Evolutionary conservation across 2,329 filamentous ascomycete genomes (phyloP).

Genomic region (Fusarium algeriense): DNA sequence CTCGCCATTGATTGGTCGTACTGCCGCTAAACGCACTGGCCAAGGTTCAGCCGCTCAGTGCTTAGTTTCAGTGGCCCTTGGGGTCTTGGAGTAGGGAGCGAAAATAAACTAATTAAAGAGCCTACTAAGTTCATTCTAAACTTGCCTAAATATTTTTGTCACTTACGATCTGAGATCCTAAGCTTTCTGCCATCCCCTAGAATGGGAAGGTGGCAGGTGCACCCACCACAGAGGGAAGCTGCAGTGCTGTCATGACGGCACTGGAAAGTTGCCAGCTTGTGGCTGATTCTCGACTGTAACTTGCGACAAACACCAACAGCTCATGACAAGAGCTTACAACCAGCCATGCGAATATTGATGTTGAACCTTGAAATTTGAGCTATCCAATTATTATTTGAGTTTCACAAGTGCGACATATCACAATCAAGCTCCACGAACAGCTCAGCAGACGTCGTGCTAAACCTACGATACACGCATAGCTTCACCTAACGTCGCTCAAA

Average conservation of each 20-base stretch:
- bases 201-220: slow-evolving; percentile 12
- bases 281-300: slow-evolving; percentile 31
- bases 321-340: slow-evolving; percentile 19
- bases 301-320: slow-evolving; percentile 38
- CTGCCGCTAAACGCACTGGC: slow-evolving; percentile 38
- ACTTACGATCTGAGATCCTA: no score
- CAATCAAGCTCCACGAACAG: slow-evolving; percentile 3
- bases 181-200: no score
- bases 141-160: no score
- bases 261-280: slow-evolving; percentile 45
- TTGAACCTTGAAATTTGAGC: background rate
- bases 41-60: slow-evolving; percentile 25
- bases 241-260: slow-evolving; percentile 36
- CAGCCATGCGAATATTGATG: slow-evolving; percentile 9
- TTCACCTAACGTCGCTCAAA: slow-evolving; percentile 8
- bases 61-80: background rate
- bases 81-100: no score
- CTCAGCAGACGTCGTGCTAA: background rate
- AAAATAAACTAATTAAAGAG: no score
- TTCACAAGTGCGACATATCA: background rate
- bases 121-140: no score
- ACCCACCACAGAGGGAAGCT: slow-evolving; percentile 1
- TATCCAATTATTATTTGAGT: background rate
- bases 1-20: slow-evolving; percentile 37
- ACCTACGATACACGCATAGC: slow-evolving; percentile 24